Conservation (phyloP, 192 early-diverging fungal species). For the Lobosporangium transversale region DNA sequence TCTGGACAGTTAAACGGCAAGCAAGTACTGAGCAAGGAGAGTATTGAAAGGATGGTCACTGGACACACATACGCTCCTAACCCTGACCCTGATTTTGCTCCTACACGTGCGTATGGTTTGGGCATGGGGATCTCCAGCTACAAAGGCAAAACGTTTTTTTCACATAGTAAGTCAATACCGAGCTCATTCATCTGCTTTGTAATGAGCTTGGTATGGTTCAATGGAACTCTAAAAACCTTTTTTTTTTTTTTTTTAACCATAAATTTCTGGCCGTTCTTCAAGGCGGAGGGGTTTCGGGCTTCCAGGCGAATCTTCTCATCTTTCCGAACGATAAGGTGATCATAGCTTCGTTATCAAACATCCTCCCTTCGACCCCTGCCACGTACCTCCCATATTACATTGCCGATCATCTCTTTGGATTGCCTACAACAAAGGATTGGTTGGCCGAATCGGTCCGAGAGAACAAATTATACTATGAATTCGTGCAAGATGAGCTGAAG, state of each 20-base stretch:
- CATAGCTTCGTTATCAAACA: background rate
- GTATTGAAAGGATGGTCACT: background rate
- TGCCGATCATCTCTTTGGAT: constrained; percentile 5
- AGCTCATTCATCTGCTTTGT: background rate
- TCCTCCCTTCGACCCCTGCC: background rate
- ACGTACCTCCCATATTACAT: background rate
- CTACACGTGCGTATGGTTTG: constrained; percentile 5
- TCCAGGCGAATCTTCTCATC: background rate
- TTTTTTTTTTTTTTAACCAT: background rate
- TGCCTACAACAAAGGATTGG: constrained; percentile 13
- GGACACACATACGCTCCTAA: background rate
- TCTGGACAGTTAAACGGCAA: constrained; percentile 12
- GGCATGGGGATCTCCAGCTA: constrained; percentile 7
- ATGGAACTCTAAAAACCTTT: background rate
- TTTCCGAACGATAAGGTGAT: constrained; percentile 10
- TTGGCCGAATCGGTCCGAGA: background rate
- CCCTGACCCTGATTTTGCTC: background rate
- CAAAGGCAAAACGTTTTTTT: constrained; percentile 8
- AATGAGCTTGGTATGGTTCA: too few relatives aligned
- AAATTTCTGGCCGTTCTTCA: background rate
- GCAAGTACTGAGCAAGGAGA: constrained; percentile 18
- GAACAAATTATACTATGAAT: background rate
- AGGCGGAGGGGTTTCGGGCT: constrained; percentile 2
- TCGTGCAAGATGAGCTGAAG: background rate
- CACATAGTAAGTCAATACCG: constrained; percentile 17